A percentile compares a stretch with the other conserved stretches of the same genome.
phyloP scores from a whole-genome alignment of 768 basidiomycete genomes.

The Clavulina sp. region DNA sequence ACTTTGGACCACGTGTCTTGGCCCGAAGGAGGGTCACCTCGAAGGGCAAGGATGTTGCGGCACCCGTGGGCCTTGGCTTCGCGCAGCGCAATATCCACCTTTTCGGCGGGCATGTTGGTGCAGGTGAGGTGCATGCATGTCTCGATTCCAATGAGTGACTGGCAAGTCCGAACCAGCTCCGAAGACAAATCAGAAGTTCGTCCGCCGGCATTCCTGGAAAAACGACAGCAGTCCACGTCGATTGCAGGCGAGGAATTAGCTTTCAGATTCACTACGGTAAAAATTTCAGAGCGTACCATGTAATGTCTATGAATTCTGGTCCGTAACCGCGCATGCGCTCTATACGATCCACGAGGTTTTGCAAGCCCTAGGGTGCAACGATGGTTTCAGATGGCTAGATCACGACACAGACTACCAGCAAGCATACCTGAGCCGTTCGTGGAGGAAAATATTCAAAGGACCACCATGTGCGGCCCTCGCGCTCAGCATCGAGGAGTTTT shows the following conservation, averaged over 20 bases:
- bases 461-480: slow-evolving; percentile 88
- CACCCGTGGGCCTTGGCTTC: slow-evolving; percentile 82
- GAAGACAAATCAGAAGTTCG: slow-evolving; percentile 87
- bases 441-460: slow-evolving; percentile 98
- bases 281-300: slow-evolving; percentile 37
- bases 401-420: slow-evolving; percentile 2
- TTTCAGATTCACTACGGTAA: not conserved
- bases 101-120: slow-evolving; percentile 94
- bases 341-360: slow-evolving; percentile 96
- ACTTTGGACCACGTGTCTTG: slow-evolving; percentile 85
- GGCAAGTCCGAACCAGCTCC: slow-evolving; percentile 88
- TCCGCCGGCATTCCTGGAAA: slow-evolving; percentile 81
- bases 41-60: slow-evolving; percentile 80
- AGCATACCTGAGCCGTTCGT: slow-evolving; percentile 69
- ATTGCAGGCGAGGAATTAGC: not conserved
- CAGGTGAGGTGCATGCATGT: slow-evolving; percentile 99
- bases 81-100: slow-evolving; percentile 77
- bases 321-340: slow-evolving; percentile 92
- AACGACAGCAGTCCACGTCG: too few species aligned
- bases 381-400: not conserved
- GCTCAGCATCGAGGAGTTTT: slow-evolving; percentile 73
- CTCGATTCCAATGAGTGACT: slow-evolving; percentile 82
- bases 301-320: slow-evolving; percentile 97
- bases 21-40: slow-evolving; percentile 82
- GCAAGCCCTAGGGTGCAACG: slow-evolving; percentile 42